These are phyloP conservation scores for Leccinellum luteum DNA, from an alignment of 768 basidiomycete genomes.

Conservation along the genomic window DNA sequence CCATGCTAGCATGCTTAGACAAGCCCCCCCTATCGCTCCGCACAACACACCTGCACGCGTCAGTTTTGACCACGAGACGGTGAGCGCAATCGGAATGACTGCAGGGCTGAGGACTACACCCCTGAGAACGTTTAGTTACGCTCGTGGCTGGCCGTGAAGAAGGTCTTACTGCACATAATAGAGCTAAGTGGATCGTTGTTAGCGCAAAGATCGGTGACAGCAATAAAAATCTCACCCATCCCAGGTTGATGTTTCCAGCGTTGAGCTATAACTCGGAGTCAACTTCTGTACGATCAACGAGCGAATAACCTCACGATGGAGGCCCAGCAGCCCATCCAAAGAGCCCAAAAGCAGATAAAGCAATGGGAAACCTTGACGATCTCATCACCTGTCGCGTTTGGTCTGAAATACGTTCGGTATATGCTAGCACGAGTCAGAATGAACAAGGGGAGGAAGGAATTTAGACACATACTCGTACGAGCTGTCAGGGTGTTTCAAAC, in stretches of 20 bases:
- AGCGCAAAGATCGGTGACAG: background rate
- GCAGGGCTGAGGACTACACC: slow-evolving; percentile 49
- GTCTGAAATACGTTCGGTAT: slow-evolving; percentile 39
- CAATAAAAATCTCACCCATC: slow-evolving; percentile 36
- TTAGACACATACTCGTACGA: slow-evolving; percentile 42
- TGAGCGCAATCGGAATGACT: slow-evolving; percentile 48
- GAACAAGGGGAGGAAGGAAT: too few relatives aligned
- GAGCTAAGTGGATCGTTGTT: slow-evolving; percentile 22
- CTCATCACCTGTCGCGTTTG: slow-evolving; percentile 36
- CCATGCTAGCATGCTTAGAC: slow-evolving; percentile 47
- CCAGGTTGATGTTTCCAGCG: slow-evolving; percentile 44
- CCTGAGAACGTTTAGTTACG: slow-evolving; percentile 24
- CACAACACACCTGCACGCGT: slow-evolving; percentile 38
- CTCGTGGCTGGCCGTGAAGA: background rate
- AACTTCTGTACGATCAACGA: background rate
- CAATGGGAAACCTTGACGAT: slow-evolving; percentile 40
- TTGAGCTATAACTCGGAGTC: slow-evolving; percentile 34
- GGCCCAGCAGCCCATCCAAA: slow-evolving; percentile 45
- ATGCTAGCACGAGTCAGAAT: slow-evolving; percentile 20
- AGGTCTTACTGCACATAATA: slow-evolving; percentile 44
- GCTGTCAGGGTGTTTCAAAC: slow-evolving; percentile 19
- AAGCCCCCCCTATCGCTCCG: slow-evolving; percentile 41
- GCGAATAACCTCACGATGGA: slow-evolving; percentile 30
- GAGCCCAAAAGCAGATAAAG: slow-evolving; percentile 42
- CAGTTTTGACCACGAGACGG: slow-evolving; percentile 46